These are phyloP conservation scores for Saccharomycopsis microspora DNA, from an alignment of 805 yeast genomes.

Conservation along the genomic window DNA sequence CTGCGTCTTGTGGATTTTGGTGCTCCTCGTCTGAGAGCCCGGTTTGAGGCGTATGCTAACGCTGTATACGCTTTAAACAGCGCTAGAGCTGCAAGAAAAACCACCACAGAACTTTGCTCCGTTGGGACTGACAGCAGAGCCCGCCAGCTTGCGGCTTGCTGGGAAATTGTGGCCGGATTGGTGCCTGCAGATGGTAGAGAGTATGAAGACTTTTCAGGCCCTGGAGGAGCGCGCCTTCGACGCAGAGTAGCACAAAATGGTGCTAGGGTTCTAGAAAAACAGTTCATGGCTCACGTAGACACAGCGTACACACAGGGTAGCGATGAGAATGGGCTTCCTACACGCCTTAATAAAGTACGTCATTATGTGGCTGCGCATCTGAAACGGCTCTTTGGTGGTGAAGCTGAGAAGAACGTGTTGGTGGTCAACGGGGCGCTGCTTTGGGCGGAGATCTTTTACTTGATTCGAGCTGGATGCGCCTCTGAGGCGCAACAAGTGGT, in stretches of 20 bases:
- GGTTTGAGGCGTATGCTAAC: conserved; percentile 66
- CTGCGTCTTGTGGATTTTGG: conserved; percentile 25
- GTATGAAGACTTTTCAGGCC: conserved; percentile 22
- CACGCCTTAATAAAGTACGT: conserved; percentile 59
- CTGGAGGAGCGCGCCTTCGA: conserved; percentile 25
- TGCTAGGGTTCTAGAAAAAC: conserved; percentile 54
- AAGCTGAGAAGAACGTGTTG: conserved; percentile 39
- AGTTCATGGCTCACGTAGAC: conserved; percentile 67
- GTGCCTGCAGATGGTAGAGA: conserved; percentile 24
- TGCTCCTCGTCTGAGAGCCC: conserved; percentile 32
- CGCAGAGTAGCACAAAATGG: conserved; percentile 42
- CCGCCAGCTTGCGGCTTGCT: conserved; percentile 62
- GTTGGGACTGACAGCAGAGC: conserved; percentile 48
- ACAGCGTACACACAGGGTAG: conserved; percentile 37
- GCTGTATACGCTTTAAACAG: conserved; percentile 63
- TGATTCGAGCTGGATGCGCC: conserved; percentile 73
- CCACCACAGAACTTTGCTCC: conserved; percentile 7
- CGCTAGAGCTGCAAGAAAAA: conserved; percentile 48
- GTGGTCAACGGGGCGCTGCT: conserved; percentile 76
- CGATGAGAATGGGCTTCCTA: conserved; percentile 31
- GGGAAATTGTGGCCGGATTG: conserved; percentile 48
- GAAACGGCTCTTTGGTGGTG: conserved; percentile 29
- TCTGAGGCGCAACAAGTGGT: conserved; percentile 70
- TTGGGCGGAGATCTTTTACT: conserved; percentile 87
- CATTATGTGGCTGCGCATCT: conserved; percentile 42